Percentiles rank a stretch among this genome's conserved stretches.
Conservation (phyloP, 768 basidiomycete species). For the Trametes cubensis region DNA sequence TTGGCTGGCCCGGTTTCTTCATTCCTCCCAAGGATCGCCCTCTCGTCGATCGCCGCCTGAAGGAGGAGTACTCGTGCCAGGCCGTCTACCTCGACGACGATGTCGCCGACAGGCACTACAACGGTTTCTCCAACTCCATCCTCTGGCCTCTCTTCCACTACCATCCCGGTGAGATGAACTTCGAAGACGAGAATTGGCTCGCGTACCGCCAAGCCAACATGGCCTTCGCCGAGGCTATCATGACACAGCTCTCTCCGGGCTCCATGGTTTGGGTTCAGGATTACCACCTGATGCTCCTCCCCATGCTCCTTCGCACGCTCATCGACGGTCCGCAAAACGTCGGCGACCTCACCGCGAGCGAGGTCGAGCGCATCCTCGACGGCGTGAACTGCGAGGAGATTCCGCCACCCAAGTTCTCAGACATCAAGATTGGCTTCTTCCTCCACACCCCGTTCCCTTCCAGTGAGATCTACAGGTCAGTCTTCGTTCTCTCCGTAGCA, state of each 20-base stretch:
- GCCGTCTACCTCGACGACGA: slow-evolving; percentile 98
- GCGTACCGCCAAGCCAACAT: slow-evolving; percentile 97
- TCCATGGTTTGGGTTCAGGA: slow-evolving; percentile 99
- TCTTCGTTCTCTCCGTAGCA: slow-evolving; percentile 14
- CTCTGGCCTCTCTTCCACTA: slow-evolving; percentile 99
- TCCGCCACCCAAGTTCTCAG: slow-evolving; percentile 47
- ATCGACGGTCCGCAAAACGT: slow-evolving; percentile 68
- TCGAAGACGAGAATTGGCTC: slow-evolving; percentile 97
- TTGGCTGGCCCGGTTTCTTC: slow-evolving; percentile 93
- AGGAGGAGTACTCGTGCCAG: slow-evolving; percentile 95
- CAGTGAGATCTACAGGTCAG: slow-evolving; percentile 94
- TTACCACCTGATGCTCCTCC: slow-evolving; percentile 96
- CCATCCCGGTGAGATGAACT: slow-evolving; percentile 99
- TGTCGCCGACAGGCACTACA: slow-evolving; percentile 97
- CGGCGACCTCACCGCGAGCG: slow-evolving; percentile 59
- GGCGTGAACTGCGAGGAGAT: slow-evolving; percentile 60
- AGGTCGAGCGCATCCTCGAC: slow-evolving; percentile 71
- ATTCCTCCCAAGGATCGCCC: slow-evolving; percentile 93
- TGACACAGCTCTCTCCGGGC: slow-evolving; percentile 74
- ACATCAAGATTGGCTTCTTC: slow-evolving; percentile 97
- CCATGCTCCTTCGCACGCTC: slow-evolving; percentile 89
- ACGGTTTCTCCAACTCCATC: slow-evolving; percentile 99
- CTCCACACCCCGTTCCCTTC: slow-evolving; percentile 98
- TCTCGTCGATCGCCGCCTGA: slow-evolving; percentile 86
- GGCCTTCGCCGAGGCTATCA: slow-evolving; percentile 89